Conservation (phyloP, 805 yeast genomes). For the Ogataea thermomethanolica region DNA sequence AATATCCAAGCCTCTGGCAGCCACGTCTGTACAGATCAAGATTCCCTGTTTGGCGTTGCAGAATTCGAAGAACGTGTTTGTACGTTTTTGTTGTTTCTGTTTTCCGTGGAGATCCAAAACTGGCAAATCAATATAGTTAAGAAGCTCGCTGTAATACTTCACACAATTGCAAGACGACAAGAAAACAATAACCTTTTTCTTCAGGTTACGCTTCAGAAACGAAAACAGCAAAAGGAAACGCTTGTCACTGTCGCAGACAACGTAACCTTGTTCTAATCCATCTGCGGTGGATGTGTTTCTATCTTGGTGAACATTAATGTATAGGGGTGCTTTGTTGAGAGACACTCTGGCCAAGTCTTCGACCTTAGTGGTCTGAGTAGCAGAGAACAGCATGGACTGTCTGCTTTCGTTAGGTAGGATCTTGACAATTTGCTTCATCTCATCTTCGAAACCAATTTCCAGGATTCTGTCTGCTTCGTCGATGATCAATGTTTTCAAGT, state of each 20-base stretch:
- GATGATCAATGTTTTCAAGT: slow-evolving; percentile 87
- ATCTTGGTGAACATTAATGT: slow-evolving; percentile 88
- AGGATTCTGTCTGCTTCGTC: slow-evolving; percentile 98
- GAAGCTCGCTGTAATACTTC: slow-evolving; percentile 89
- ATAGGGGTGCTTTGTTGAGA: slow-evolving; percentile 85
- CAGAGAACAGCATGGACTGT: slow-evolving; percentile 97
- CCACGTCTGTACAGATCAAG: slow-evolving; percentile 94
- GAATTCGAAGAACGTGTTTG: slow-evolving; percentile 96
- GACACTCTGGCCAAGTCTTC: slow-evolving; percentile 98
- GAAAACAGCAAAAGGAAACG: slow-evolving; percentile 87
- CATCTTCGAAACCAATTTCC: slow-evolving; percentile 98
- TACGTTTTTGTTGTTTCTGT: slow-evolving; percentile 97
- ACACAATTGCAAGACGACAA: slow-evolving; percentile 96
- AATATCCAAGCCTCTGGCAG: slow-evolving; percentile 98
- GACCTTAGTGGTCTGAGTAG: slow-evolving; percentile 98
- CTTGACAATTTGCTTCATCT: slow-evolving; percentile 94
- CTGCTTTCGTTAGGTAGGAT: slow-evolving; percentile 90
- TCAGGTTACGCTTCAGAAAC: slow-evolving; percentile 86
- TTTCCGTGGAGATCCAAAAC: slow-evolving; percentile 96
- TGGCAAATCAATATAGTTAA: slow-evolving; percentile 95
- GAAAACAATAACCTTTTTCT: slow-evolving; percentile 91
- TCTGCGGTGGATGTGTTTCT: slow-evolving; percentile 88
- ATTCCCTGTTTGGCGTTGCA: slow-evolving; percentile 96
- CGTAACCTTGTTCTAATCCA: slow-evolving; percentile 97
- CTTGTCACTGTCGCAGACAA: slow-evolving; percentile 94